Percentiles rank a stretch among this genome's conserved stretches.
Conservation (phyloP, 495 filamentous ascomycete genomes). For the Penicillium lagena region DNA sequence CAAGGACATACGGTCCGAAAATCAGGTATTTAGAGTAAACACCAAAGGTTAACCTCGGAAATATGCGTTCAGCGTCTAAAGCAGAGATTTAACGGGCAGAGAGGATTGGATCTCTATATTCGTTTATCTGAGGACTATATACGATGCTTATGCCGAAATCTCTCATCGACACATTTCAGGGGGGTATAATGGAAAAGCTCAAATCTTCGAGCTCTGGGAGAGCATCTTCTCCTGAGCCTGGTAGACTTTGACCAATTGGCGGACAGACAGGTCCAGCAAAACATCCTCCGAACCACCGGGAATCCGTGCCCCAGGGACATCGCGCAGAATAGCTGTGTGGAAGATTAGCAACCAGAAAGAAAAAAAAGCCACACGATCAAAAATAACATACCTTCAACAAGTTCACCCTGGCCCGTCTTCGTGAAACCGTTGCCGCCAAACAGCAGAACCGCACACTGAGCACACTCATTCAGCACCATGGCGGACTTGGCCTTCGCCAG, state of each 20-base stretch:
- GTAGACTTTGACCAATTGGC: constrained; percentile 70
- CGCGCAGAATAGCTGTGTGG: constrained; percentile 52
- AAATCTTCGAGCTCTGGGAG: constrained; percentile 37
- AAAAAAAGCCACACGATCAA: neutral
- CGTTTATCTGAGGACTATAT: too few relatives aligned
- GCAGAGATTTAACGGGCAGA: too few relatives aligned
- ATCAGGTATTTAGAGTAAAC: too few relatives aligned
- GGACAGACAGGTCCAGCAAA: constrained; percentile 61
- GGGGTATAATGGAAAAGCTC: neutral
- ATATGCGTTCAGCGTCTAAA: too few relatives aligned
- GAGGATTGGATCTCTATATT: too few relatives aligned
- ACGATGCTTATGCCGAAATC: too few relatives aligned
- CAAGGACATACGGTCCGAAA: too few relatives aligned
- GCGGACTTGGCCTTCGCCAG: constrained; percentile 65
- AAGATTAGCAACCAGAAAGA: neutral
- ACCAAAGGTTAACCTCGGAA: too few relatives aligned
- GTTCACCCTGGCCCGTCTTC: constrained; percentile 59
- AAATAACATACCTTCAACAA: constrained; percentile 52
- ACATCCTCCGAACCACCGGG: constrained; percentile 74
- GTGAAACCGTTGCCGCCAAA: constrained; percentile 73
- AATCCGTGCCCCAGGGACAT: constrained; percentile 56
- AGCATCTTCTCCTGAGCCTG: constrained; percentile 55
- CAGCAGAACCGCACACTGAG: constrained; percentile 57
- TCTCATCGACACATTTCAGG: too few relatives aligned
- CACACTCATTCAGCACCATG: constrained; percentile 65